A percentile compares a stretch with the other conserved stretches of the same genome.
phyloP scores from a whole-genome alignment of 768 basidiomycete species.

The Chlorophyllum brunneum region DNA sequence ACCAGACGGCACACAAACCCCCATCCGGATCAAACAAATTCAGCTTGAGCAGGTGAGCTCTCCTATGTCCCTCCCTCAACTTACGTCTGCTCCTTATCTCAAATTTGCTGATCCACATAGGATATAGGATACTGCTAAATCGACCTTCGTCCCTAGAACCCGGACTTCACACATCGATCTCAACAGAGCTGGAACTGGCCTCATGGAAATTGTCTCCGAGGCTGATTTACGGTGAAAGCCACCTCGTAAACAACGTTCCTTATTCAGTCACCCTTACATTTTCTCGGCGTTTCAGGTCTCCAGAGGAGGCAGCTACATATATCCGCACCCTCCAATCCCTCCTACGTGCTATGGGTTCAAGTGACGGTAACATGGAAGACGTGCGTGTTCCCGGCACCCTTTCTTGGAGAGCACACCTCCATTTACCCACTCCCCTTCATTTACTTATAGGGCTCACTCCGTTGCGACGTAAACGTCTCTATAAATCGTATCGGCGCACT shows the following conservation, averaged over 20 bases:
- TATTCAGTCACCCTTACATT: constrained; percentile 20
- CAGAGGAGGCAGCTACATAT: constrained; percentile 89
- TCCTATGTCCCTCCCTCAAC: neutral
- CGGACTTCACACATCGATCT: constrained; percentile 70
- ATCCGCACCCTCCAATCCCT: constrained; percentile 79
- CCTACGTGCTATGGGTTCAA: constrained; percentile 78
- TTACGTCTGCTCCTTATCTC: neutral
- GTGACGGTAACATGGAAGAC: constrained; percentile 97
- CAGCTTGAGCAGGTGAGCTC: constrained; percentile 86
- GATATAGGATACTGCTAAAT: constrained; percentile 86
- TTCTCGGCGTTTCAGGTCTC: constrained; percentile 39
- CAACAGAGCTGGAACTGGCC: constrained; percentile 83
- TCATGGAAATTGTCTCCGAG: constrained; percentile 95
- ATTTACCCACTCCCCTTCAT: neutral
- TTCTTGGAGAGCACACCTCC: neutral
- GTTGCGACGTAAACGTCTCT: constrained; percentile 96
- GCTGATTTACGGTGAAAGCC: constrained; percentile 81
- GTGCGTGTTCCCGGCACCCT: constrained; percentile 40
- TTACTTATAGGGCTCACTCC: constrained; percentile 74
- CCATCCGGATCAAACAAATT: constrained; percentile 78
- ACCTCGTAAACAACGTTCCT: neutral
- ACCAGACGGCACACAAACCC: constrained; percentile 22
- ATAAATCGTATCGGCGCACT: constrained; percentile 63
- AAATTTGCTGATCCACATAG: neutral
- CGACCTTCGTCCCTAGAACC: constrained; percentile 52